phyloP scores from a whole-genome alignment of 2,329 filamentous ascomycete genomes.

The Pseudogymnoascus sp. region DNA sequence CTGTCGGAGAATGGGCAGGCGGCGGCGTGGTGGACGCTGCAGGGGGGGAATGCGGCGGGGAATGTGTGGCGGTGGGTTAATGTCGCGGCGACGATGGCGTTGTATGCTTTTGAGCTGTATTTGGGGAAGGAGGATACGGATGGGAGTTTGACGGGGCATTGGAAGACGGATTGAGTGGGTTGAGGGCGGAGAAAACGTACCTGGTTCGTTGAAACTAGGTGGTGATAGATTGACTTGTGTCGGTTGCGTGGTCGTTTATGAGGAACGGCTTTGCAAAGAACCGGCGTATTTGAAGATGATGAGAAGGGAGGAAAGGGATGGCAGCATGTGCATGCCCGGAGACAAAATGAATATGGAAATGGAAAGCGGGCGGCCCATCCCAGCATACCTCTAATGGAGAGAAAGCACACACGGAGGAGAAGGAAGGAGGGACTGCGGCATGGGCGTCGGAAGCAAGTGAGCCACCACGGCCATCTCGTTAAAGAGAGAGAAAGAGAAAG shows the following conservation, averaged over 20 bases:
- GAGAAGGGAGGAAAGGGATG: background rate
- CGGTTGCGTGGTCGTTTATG: background rate
- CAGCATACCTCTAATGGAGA: background rate
- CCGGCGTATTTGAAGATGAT: background rate
- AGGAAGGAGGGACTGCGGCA: background rate
- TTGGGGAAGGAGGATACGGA: slow-evolving; percentile 78
- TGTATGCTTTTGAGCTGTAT: slow-evolving; percentile 87
- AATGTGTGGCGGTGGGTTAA: slow-evolving; percentile 95
- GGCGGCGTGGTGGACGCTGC: slow-evolving; percentile 72
- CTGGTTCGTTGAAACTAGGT: background rate
- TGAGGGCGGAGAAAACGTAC: background rate
- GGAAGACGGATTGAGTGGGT: slow-evolving; percentile 74
- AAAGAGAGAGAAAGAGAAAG: background rate
- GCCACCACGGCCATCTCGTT: background rate
- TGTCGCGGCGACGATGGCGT: slow-evolving; percentile 74
- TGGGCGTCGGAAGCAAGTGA: background rate
- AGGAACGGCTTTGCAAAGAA: background rate
- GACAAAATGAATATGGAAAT: background rate
- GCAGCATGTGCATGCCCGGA: background rate
- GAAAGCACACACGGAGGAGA: background rate
- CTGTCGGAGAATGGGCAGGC: slow-evolving; percentile 54
- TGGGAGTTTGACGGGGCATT: slow-evolving; percentile 65
- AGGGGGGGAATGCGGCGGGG: slow-evolving; percentile 73
- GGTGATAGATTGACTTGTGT: background rate
- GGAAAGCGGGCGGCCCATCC: background rate